These are phyloP conservation scores for Schizochytrium sp. DNA, from an alignment of 108 stramenopile species.

Conservation along the genomic window DNA sequence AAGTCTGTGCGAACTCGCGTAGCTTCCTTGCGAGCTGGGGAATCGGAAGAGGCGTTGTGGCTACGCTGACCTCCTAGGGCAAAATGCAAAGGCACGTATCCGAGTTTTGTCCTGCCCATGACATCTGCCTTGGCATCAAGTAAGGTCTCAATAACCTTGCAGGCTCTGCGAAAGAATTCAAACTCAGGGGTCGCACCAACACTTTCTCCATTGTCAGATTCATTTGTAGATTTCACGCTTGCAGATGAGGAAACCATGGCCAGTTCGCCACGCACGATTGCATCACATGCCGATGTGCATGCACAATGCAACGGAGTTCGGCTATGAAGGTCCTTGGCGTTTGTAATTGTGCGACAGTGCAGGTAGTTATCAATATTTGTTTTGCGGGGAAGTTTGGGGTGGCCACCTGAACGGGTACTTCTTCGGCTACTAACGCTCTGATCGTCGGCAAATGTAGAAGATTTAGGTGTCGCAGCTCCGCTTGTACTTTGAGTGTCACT, in stretches of 20 bases:
- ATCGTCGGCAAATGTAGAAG: not conserved
- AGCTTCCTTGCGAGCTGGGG: constrained; percentile 31
- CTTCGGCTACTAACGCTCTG: not conserved
- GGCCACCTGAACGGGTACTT: not conserved
- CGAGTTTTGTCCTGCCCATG: constrained; percentile 29
- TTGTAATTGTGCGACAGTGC: constrained; percentile 31
- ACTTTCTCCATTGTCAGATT: not conserved
- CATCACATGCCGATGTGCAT: not conserved
- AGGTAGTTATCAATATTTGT: not conserved
- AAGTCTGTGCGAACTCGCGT: not conserved
- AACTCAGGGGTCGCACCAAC: not conserved
- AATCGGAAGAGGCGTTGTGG: not conserved
- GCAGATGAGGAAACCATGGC: not conserved
- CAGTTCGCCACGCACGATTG: not conserved
- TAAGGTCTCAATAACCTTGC: constrained; percentile 57
- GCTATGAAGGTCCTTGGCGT: constrained; percentile 5
- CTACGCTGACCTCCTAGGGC: constrained; percentile 41
- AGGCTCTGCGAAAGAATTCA: not conserved
- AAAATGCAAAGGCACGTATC: constrained; percentile 43
- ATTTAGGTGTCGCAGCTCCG: not conserved
- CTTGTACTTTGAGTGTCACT: not conserved
- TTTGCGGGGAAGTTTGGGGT: not conserved
- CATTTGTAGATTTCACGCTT: not conserved
- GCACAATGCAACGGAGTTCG: constrained; percentile 43
- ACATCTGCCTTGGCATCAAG: constrained; percentile 31